Evolutionary conservation across 495 filamentous ascomycete genomes (phyloP).

Genomic region (Penicillium silybi): DNA sequence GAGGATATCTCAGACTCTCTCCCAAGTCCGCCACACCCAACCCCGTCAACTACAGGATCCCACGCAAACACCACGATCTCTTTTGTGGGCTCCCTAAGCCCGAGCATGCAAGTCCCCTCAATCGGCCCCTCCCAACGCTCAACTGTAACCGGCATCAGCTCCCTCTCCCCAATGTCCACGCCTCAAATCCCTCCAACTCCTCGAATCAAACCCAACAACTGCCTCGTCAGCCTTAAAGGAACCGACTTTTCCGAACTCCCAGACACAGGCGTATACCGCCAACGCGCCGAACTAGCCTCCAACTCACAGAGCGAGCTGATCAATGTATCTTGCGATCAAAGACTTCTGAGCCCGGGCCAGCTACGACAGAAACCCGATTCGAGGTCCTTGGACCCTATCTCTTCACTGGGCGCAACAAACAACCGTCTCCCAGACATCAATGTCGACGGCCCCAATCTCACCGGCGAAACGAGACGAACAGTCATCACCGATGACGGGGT

Average conservation of each 20-base stretch:
- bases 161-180: not conserved
- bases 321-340: constrained; percentile 23
- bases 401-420: no score
- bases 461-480: not conserved
- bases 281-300: constrained; percentile 27
- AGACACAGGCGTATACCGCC: constrained; percentile 32
- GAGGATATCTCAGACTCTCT: not conserved
- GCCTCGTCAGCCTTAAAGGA: constrained; percentile 2
- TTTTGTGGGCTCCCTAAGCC: not conserved
- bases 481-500: constrained; percentile 28
- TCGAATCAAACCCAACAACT: constrained; percentile 2
- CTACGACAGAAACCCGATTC: not conserved
- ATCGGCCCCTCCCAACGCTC: not conserved
- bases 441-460: no score
- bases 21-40: not conserved
- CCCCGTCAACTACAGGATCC: not conserved
- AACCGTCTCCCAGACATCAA: no score
- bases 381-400: not conserved
- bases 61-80: not conserved
- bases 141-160: not conserved
- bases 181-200: not conserved
- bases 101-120: not conserved
- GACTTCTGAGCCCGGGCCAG: not conserved
- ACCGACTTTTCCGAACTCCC: constrained; percentile 21
- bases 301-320: constrained; percentile 31